Evolutionary conservation across 2,329 filamentous ascomycete genomes (phyloP), one percentile per base, ranked within the genome.

Genomic region (Alternaria brassicae): DNA sequence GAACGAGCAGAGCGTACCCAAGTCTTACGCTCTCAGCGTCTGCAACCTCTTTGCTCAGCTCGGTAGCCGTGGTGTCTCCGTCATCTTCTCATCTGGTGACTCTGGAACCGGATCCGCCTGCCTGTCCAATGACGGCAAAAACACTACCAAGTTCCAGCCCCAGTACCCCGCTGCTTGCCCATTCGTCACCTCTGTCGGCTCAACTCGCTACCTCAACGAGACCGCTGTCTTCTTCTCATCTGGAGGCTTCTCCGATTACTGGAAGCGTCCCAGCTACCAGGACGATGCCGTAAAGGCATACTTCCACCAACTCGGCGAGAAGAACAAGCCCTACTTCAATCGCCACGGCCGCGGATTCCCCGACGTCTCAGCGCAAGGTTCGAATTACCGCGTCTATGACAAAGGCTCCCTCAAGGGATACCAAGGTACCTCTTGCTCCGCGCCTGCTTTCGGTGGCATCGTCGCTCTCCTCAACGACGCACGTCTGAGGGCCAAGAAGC

Each of bases 141-240:
- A 84, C 60, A 82, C 79, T 0, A 83, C 83, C 6, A 81, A 83
- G 28, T 86, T 88, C 69, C 80, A 88, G 48, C 83, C 87, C 1
- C 84, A 83, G 7, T 91, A 90, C 72, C 89, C 89, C 0, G 85
- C 84, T 0, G 82, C 84, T 1, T 91, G 89, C 67, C 89, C 88
- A 0, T 91, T 85, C 74, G 85, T 91, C 1, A 91, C 89, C 0
- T 81, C 84, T 2, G 85, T 91, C 1, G 89, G 89, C 4, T 88
- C 84, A 1, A 87, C 86, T 6, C 84, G 82, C 17, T 72, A 80
- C 5, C 75, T 83, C 45, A 71, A 75, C 53, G 71, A 75, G 57
- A 70, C 68, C 1, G 70, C 71, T 15, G 66, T 66, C 2, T 89
- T 85, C 76, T 83, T 85, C 3, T 83, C 80, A 8, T 74, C 78